phyloP scores from a whole-genome alignment of 495 filamentous ascomycete species.

The Margaritispora aquatica region DNA sequence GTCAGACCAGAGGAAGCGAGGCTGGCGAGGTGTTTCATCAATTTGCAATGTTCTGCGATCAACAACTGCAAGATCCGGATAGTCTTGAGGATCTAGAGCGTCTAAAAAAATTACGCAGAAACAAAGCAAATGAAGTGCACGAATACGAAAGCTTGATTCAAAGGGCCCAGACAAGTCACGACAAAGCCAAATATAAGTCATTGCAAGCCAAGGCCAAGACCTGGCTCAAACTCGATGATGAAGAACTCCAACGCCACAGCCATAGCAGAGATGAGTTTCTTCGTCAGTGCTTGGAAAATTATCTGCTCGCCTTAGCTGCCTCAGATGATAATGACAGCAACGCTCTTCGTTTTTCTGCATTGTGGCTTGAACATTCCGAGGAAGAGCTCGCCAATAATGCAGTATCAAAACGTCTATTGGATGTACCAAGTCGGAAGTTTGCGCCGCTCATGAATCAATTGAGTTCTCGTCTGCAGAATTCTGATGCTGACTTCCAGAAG shows the following conservation, averaged over 20 bases:
- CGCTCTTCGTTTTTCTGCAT: slow-evolving; percentile 84
- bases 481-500: slow-evolving; percentile 60
- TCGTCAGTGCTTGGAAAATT: slow-evolving; percentile 86
- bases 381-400: slow-evolving; percentile 67
- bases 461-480: slow-evolving; percentile 77
- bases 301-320: slow-evolving; percentile 75
- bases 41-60: slow-evolving; percentile 92
- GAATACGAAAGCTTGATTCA: slow-evolving; percentile 57
- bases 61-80: slow-evolving; percentile 79
- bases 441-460: slow-evolving; percentile 92
- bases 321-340: slow-evolving; percentile 86
- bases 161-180: slow-evolving; percentile 41
- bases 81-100: slow-evolving; percentile 79
- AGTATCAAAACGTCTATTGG: slow-evolving; percentile 58
- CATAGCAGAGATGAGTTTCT: slow-evolving; percentile 74
- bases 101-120: slow-evolving; percentile 69
- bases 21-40: slow-evolving; percentile 89
- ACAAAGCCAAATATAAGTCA: slow-evolving; percentile 34
- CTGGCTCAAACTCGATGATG: slow-evolving; percentile 85
- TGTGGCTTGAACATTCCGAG: slow-evolving; percentile 84
- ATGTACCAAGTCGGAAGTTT: slow-evolving; percentile 87
- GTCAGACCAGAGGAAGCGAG: slow-evolving; percentile 59
- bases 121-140: slow-evolving; percentile 70
- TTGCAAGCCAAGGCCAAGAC: slow-evolving; percentile 60
- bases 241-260: slow-evolving; percentile 73